phyloP scores from a whole-genome alignment of 176 grass and related monocot genomes.

The Carex scoparia region DNA sequence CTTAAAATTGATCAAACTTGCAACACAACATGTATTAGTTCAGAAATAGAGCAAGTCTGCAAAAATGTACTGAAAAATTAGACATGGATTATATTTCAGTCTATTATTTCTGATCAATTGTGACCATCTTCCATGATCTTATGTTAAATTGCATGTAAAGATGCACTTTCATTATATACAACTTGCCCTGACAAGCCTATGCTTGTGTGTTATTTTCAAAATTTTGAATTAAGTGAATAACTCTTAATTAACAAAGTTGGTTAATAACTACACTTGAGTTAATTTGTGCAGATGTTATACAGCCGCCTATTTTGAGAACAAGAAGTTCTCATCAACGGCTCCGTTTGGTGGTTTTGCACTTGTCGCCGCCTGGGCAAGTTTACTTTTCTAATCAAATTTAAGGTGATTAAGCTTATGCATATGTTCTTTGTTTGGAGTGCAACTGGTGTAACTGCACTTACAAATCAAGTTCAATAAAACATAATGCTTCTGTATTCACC shows the following conservation, averaged over 20 bases:
- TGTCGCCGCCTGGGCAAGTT: slow-evolving; percentile 67
- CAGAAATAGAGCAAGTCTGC: not conserved
- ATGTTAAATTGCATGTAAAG: not conserved
- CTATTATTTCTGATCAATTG: too few species aligned
- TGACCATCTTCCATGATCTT: not conserved
- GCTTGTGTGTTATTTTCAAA: not conserved
- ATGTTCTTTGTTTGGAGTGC: too few species aligned
- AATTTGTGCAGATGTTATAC: slow-evolving; percentile 64
- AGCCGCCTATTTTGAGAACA: slow-evolving; percentile 74
- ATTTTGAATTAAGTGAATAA: not conserved
- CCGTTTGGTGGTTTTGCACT: slow-evolving; percentile 82
- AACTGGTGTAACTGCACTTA: slow-evolving; percentile 1
- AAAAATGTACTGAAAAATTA: not conserved
- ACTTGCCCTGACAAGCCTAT: not conserved
- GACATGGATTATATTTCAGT: not conserved
- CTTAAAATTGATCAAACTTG: not conserved
- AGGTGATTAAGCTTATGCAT: too few species aligned
- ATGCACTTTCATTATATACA: not conserved
- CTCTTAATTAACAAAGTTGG: not conserved
- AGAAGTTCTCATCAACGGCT: slow-evolving; percentile 53
- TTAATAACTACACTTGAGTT: not conserved
- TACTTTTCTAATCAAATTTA: slow-evolving; percentile 48
- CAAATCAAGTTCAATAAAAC: not conserved
- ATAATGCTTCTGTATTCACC: not conserved
- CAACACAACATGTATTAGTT: not conserved